Conservation (phyloP, 108 stramenopile genomes). For the Poteriospumella lacustris region DNA sequence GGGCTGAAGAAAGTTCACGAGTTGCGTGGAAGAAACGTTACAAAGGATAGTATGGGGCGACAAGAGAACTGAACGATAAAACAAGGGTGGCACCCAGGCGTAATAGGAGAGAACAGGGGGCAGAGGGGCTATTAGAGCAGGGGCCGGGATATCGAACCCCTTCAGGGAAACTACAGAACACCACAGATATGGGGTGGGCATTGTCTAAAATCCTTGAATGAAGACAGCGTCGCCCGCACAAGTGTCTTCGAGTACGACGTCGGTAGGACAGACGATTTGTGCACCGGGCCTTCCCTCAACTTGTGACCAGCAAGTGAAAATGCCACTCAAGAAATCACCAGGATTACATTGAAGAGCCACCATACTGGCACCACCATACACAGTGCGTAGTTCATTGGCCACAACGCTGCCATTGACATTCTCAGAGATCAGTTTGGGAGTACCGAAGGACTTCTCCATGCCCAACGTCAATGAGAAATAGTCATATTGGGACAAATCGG, state of each 20-base stretch:
- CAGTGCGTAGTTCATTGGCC: background rate
- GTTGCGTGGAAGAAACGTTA: too few relatives aligned
- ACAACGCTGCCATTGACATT: background rate
- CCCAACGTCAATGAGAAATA: background rate
- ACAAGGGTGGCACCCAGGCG: too few relatives aligned
- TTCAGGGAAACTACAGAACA: too few relatives aligned
- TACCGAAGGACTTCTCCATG: background rate
- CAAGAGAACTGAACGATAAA: too few relatives aligned
- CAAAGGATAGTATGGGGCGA: too few relatives aligned
- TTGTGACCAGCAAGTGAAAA: background rate
- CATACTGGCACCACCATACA: background rate
- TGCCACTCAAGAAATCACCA: background rate
- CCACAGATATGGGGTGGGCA: too few relatives aligned
- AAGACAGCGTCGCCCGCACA: too few relatives aligned
- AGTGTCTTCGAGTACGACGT: background rate
- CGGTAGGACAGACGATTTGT: background rate
- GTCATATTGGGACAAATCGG: conserved; percentile 34
- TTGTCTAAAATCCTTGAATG: too few relatives aligned
- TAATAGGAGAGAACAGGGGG: too few relatives aligned
- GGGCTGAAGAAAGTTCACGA: too few relatives aligned
- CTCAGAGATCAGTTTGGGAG: background rate
- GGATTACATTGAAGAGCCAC: background rate
- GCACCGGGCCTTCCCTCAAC: background rate
- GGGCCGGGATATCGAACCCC: too few relatives aligned
- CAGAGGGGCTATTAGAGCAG: too few relatives aligned